These are phyloP conservation scores for Passalora sequoiae DNA, from an alignment of 2,329 filamentous ascomycete genomes.

Conservation along the genomic window DNA sequence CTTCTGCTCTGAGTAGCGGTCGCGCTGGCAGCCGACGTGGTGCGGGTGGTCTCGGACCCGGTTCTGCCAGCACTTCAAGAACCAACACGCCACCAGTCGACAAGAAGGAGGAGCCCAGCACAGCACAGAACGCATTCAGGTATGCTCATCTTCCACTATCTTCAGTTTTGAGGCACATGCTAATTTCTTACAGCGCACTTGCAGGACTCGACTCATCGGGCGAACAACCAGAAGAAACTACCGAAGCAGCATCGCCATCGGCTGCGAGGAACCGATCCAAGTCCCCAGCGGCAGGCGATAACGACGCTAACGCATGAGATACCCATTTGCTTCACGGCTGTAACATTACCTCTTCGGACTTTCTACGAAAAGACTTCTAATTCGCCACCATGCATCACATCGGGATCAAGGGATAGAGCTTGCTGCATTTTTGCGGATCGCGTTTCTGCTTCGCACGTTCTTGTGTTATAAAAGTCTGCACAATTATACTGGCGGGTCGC, in stretches of 20 bases:
- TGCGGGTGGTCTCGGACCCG: slow-evolving; percentile 27
- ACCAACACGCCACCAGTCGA: slow-evolving; percentile 78
- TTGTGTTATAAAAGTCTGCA: slow-evolving; percentile 13
- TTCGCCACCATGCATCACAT: slow-evolving; percentile 5
- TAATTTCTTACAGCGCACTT: slow-evolving; percentile 45
- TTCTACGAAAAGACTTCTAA: slow-evolving; percentile 22
- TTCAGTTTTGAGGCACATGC: no score
- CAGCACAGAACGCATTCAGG: slow-evolving; percentile 84
- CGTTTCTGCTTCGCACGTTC: slow-evolving; percentile 7
- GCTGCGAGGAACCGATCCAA: no score
- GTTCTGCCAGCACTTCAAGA: slow-evolving; percentile 78
- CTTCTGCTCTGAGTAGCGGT: slow-evolving; percentile 55
- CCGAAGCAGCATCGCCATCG: slow-evolving; percentile 31
- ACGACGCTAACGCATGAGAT: slow-evolving; percentile 27
- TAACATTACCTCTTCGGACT: slow-evolving; percentile 21
- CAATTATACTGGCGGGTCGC: slow-evolving; percentile 8
- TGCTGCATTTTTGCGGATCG: slow-evolving; percentile 4
- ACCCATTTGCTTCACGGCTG: slow-evolving; percentile 26
- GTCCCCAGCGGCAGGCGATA: slow-evolving; percentile 26
- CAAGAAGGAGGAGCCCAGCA: slow-evolving; percentile 60
- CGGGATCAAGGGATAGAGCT: slow-evolving; percentile 9
- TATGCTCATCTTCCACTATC: slow-evolving; percentile 48
- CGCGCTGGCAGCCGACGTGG: slow-evolving; percentile 74
- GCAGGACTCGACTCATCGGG: slow-evolving; percentile 53
- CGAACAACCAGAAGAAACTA: slow-evolving; percentile 58